A percentile compares a stretch with the other conserved stretches of the same genome.
phyloP scores from a whole-genome alignment of 306 rosid species.

The Carpinus viminea region DNA sequence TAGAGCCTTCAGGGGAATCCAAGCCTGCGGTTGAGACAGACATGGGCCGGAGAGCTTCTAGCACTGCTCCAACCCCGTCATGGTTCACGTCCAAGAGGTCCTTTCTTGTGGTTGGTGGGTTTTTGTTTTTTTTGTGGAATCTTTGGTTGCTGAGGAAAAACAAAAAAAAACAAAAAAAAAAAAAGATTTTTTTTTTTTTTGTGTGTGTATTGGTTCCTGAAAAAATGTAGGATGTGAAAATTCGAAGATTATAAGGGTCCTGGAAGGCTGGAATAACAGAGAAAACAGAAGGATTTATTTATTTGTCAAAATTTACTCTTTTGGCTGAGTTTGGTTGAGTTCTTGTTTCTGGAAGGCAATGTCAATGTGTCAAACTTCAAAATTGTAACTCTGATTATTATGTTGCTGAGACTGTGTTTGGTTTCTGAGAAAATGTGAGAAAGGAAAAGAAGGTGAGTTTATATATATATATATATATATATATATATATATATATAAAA shows the following conservation, averaged over 20 bases:
- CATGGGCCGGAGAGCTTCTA: slow-evolving; percentile 28
- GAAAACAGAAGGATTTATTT: neutral
- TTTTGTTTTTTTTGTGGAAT: slow-evolving; percentile 21
- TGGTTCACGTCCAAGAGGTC: slow-evolving; percentile 89
- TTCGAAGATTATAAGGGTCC: neutral
- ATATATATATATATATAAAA: neutral
- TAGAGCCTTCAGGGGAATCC: slow-evolving; percentile 13
- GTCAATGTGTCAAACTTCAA: neutral
- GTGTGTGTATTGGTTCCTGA: neutral
- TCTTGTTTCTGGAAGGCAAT: slow-evolving; percentile 2
- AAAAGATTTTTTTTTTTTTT: slow-evolving; percentile 12
- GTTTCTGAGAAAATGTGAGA: neutral
- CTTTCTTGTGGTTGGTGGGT: neutral
- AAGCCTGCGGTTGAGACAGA: slow-evolving; percentile 29
- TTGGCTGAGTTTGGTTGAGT: neutral
- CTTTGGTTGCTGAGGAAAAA: slow-evolving; percentile 5
- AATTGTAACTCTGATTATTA: neutral
- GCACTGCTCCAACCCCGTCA: slow-evolving; percentile 50
- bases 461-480: too few relatives aligned
- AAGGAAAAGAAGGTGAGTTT: neutral
- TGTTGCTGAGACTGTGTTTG: neutral
- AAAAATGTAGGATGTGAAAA: neutral
- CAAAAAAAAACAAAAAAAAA: too few relatives aligned
- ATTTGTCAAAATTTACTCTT: neutral
- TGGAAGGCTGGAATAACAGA: neutral